Conservation (phyloP, 768 basidiomycete species). For the Polyporus arcularius region DNA sequence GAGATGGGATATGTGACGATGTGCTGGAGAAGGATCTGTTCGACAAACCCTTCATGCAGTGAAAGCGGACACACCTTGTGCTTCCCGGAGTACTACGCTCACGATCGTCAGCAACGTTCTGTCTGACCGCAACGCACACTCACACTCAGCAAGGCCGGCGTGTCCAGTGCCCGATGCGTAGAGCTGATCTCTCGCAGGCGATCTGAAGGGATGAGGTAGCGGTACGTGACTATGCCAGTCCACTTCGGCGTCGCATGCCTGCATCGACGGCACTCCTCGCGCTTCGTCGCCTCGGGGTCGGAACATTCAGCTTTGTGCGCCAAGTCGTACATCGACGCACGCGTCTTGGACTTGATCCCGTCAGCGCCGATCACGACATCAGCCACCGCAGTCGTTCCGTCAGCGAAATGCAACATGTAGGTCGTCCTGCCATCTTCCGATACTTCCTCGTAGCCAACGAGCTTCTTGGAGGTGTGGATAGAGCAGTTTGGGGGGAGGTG, state of each 20-base stretch:
- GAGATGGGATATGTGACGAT: slow-evolving; percentile 31
- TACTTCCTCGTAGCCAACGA: slow-evolving; percentile 20
- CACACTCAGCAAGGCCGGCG: slow-evolving; percentile 9
- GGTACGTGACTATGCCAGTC: slow-evolving; percentile 29
- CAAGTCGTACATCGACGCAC: slow-evolving; percentile 22
- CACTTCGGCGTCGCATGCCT: slow-evolving; percentile 22
- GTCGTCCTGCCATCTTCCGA: neutral
- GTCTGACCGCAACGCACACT: neutral
- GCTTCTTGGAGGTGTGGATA: slow-evolving; percentile 26
- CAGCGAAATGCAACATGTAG: slow-evolving; percentile 24
- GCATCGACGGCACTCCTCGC: slow-evolving; percentile 17
- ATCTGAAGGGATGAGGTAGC: slow-evolving; percentile 26
- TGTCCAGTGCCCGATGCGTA: slow-evolving; percentile 12
- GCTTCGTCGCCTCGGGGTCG: neutral
- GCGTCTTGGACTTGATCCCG: slow-evolving; percentile 29
- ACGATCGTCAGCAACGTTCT: neutral
- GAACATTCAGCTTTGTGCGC: slow-evolving; percentile 14
- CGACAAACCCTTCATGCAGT: too few relatives aligned
- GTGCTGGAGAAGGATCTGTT: slow-evolving; percentile 18
- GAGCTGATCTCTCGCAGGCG: slow-evolving; percentile 21
- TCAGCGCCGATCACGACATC: slow-evolving; percentile 32
- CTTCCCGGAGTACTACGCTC: slow-evolving; percentile 22
- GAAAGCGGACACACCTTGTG: slow-evolving; percentile 12
- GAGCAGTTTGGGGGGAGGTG: slow-evolving; percentile 20
- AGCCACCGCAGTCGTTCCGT: slow-evolving; percentile 23